Percentiles rank a stretch among this genome's conserved stretches.
Evolutionary conservation across 306 rosid genomes (phyloP).

Genomic region (Castanea sativa): DNA sequence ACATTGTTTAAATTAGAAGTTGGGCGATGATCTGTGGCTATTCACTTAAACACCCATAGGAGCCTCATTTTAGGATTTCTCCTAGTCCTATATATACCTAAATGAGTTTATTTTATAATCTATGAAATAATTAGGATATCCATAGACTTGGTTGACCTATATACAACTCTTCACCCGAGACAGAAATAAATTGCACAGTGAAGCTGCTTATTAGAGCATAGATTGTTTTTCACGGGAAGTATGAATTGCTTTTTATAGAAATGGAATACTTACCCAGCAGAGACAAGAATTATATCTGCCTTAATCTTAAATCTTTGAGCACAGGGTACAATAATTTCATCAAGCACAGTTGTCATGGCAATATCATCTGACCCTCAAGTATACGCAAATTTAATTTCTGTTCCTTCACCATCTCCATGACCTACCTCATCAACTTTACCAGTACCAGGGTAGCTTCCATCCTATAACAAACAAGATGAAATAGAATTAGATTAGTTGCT

Average conservation of each 20-base stretch:
- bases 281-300: slow-evolving; percentile 89
- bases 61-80: neutral
- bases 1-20: neutral
- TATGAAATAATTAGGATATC: neutral
- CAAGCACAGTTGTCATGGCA: slow-evolving; percentile 72
- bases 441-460: slow-evolving; percentile 95
- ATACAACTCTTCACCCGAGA: neutral
- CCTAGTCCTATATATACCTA: neutral
- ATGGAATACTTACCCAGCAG: slow-evolving; percentile 78
- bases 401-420: slow-evolving; percentile 76
- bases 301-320: slow-evolving; percentile 88
- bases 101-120: neutral
- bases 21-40: neutral
- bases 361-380: slow-evolving; percentile 91
- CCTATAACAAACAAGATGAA: slow-evolving; percentile 40
- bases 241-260: neutral
- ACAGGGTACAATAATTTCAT: slow-evolving; percentile 81
- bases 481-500: neutral
- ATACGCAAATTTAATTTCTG: slow-evolving; percentile 81
- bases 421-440: slow-evolving; percentile 88
- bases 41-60: neutral
- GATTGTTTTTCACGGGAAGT: slow-evolving; percentile 14
- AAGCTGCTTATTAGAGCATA: neutral
- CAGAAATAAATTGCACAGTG: neutral
- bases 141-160: neutral